Conservation (phyloP, 345 rosid genomes). For the Zanthoxylum bungeanum region DNA sequence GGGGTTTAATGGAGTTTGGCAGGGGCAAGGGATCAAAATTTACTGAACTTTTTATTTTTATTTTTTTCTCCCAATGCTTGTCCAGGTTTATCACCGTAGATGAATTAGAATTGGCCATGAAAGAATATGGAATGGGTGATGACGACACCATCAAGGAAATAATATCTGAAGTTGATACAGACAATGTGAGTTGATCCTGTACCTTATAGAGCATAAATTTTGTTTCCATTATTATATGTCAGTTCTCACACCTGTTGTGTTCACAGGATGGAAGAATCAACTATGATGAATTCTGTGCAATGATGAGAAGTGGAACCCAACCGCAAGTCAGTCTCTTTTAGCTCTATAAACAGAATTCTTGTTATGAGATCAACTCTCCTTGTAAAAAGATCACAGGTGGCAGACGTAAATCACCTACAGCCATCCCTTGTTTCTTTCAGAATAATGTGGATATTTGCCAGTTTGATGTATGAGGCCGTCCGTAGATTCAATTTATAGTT, state of each 20-base stretch:
- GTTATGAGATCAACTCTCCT: not conserved
- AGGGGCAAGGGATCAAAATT: not conserved
- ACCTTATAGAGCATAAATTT: not conserved
- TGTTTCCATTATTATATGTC: not conserved
- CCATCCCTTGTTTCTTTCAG: not conserved
- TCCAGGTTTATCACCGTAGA: constrained; percentile 76
- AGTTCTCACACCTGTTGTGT: not conserved
- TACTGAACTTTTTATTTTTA: not conserved
- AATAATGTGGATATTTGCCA: not conserved
- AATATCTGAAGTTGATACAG: constrained; percentile 85
- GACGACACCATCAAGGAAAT: constrained; percentile 75
- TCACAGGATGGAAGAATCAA: constrained; percentile 86
- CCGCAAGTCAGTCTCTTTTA: constrained; percentile 49
- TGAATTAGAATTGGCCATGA: constrained; percentile 73
- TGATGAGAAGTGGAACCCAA: constrained; percentile 88
- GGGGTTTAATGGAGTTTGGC: not conserved
- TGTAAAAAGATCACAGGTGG: not conserved
- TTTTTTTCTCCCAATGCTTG: not conserved
- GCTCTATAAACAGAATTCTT: not conserved
- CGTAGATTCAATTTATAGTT: not conserved
- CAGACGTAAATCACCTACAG: not conserved
- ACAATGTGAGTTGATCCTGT: constrained; percentile 50
- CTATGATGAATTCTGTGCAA: constrained; percentile 77
- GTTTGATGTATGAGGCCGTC: not conserved
- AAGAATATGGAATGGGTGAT: constrained; percentile 85